These are phyloP conservation scores for Fusarium sp. DNA, from an alignment of 2,329 filamentous ascomycete genomes.

Conservation along the genomic window DNA sequence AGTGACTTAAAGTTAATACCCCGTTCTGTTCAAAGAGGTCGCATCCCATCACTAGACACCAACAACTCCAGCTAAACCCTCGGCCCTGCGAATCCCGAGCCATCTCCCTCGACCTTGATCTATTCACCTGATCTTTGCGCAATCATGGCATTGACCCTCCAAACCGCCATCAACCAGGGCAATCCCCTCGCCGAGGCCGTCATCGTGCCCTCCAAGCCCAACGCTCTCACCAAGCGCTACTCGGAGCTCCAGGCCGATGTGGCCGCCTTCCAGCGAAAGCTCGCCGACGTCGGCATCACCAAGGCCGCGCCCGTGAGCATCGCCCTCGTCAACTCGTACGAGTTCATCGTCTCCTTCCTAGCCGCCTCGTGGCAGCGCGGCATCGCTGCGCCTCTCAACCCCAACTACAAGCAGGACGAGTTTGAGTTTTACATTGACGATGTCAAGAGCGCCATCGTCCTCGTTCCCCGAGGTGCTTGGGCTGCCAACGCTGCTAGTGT, in stretches of 20 bases:
- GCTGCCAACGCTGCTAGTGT: constrained; percentile 77
- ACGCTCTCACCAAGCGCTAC: constrained; percentile 76
- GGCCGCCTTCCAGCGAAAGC: constrained; percentile 78
- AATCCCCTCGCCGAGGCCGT: constrained; percentile 66
- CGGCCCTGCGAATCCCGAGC: not conserved
- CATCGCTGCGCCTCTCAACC: constrained; percentile 88
- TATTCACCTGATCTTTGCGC: constrained; percentile 1
- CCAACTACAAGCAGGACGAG: constrained; percentile 88
- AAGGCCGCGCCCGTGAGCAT: constrained; percentile 82
- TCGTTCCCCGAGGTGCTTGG: constrained; percentile 80
- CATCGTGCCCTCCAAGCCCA: constrained; percentile 76
- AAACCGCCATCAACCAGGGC: constrained; percentile 61
- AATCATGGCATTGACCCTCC: constrained; percentile 59
- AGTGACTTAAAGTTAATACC: not conserved
- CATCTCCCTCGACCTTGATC: not conserved
- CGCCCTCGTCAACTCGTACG: constrained; percentile 85
- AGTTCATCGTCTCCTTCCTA: constrained; percentile 89
- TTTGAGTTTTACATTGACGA: constrained; percentile 95
- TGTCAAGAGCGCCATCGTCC: constrained; percentile 80
- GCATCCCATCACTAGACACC: not conserved
- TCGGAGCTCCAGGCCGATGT: constrained; percentile 74
- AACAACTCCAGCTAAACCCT: not conserved
- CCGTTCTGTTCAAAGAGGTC: not conserved
- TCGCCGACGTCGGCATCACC: constrained; percentile 79
- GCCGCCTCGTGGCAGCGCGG: constrained; percentile 87